Base-by-base conservation (phyloP, 208 protist genomes). In the Angomonas ambiguus region DNA sequence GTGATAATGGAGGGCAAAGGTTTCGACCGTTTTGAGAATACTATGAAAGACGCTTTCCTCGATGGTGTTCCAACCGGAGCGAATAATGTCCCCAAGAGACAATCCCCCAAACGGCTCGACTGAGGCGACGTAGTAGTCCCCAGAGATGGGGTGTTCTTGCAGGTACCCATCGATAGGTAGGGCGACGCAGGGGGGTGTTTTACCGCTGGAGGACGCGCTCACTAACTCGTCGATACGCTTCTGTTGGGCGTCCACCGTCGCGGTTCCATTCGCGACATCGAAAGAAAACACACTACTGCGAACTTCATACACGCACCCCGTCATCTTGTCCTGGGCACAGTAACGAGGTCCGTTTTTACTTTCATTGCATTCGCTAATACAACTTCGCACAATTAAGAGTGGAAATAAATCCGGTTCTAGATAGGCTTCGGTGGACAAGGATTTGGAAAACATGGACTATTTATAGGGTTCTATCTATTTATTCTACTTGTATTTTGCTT, bases 21-120 rank as follows among this genome's bases (percentile, higher is more conserved):
- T 72, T 60, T 91, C 85, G 2, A 90, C 80, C 18, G 75, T 76
- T 30, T 74, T 74, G 20, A 94, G 64, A 55, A 94, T 82, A 27
- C 86, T 83, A 0, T 80, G 48, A 63, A 94, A 88, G 0, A 82
- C 78, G 28, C 64, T 16, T 65, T 94, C 83, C 53, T 92, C 88
- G 35, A 94, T 69, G 42, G 88, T 33, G 18, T 75, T 71, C 80
- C 85, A 91, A 10, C 88, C 88, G 32, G 81, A 87, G 38, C 85
- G 88, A n/a, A 91, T 83, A 28, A 92, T 77, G 61, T 94, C 88
- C 8, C 79, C 83, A 3, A 94, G 79, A 2, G 88, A 94, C 35
- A 92, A 71, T 20, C 88, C 88, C 0, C 77, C 70, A 60, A 87
- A 92, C 20, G 79, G 58, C 10, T 87, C 85, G 6, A 92, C 81